These are phyloP conservation scores for Rhynchospora tenuis DNA, from an alignment of 176 grass and related monocot genomes.

Conservation along the genomic window DNA sequence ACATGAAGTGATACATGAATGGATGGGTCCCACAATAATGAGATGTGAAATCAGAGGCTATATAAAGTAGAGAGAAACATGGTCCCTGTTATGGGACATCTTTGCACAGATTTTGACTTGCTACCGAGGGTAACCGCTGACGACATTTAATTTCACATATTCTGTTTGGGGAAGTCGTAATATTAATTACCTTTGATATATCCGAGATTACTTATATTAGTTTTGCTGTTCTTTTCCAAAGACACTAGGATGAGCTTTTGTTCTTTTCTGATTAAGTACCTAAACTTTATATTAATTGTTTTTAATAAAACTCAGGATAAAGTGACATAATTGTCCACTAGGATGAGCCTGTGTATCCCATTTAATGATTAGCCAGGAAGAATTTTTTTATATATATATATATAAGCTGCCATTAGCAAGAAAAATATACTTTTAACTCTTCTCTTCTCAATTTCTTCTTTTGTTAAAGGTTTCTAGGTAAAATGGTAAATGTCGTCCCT, in stretches of 20 bases:
- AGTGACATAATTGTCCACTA: background rate
- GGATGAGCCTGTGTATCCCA: too few species aligned
- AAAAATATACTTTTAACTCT: background rate
- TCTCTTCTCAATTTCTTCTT: background rate
- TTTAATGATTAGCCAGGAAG: background rate
- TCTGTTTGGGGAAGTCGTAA: background rate
- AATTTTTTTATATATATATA: too few species aligned
- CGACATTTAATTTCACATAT: too few species aligned
- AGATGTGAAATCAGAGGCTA: background rate
- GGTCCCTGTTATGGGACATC: conserved; percentile 13
- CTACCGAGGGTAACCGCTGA: background rate
- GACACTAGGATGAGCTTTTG: background rate
- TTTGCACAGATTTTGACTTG: conserved; percentile 13
- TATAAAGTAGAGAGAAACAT: conserved; percentile 11
- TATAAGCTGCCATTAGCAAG: too few species aligned
- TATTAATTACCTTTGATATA: background rate
- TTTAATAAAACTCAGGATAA: background rate
- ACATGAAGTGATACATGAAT: background rate
- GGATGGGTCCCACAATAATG: background rate
- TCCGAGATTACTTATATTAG: background rate
- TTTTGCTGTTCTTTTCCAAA: background rate
- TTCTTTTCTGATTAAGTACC: background rate
- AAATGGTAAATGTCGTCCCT: background rate
- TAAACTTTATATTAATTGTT: background rate
- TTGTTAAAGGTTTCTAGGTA: too few species aligned